Evolutionary conservation across 257 asterid genomes (phyloP).

Genomic region (Nicotiana attenuata): DNA sequence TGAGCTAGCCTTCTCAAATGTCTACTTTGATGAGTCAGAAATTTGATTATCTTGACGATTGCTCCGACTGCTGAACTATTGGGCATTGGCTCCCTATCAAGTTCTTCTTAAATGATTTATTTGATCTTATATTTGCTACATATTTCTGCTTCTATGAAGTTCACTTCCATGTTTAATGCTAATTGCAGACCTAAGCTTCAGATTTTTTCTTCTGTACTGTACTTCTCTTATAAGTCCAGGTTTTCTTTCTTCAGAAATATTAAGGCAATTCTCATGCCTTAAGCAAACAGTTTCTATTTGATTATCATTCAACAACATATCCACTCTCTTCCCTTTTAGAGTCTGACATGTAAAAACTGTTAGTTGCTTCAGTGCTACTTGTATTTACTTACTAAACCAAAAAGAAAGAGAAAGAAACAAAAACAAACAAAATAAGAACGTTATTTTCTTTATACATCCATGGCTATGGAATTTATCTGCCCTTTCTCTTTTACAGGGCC

Average conservation of each 20-base stretch:
- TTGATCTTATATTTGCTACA: not conserved
- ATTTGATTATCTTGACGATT: not conserved
- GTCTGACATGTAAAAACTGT: constrained; percentile 3
- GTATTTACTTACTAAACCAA: constrained; percentile 1
- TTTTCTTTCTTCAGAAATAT: not conserved
- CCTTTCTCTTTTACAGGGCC: constrained; percentile 63
- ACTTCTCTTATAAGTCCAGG: not conserved
- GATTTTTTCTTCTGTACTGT: not conserved
- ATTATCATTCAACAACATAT: not conserved
- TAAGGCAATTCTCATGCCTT: not conserved
- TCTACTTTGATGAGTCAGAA: not conserved
- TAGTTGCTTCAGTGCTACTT: not conserved
- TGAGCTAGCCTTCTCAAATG: not conserved
- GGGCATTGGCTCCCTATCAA: not conserved
- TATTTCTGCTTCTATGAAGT: not conserved
- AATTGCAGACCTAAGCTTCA: not conserved
- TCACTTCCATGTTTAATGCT: not conserved
- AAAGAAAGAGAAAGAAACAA: not conserved
- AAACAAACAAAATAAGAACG: not conserved
- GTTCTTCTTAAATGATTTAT: not conserved
- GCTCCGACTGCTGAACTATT: not conserved
- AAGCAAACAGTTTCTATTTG: not conserved
- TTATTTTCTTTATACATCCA: not conserved
- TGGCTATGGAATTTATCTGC: constrained; percentile 11
- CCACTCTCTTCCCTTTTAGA: not conserved